Evolutionary conservation across 2,329 filamentous ascomycete species (phyloP), one percentile per base, ranked within the genome.

Genomic region (Knufia petricola): DNA sequence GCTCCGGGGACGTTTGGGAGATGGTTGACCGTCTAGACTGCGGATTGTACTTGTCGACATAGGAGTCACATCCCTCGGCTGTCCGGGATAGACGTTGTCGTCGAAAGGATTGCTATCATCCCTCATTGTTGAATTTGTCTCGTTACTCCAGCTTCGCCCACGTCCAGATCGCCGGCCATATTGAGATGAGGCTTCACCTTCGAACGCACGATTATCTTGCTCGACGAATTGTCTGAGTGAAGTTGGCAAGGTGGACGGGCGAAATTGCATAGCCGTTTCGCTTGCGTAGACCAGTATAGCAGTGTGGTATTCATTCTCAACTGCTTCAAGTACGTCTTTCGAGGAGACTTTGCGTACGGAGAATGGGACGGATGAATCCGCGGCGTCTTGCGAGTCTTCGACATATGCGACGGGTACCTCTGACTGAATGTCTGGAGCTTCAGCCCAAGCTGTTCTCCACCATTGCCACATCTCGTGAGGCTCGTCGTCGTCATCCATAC

Each of bases 231-330:
- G 58, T 64, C 70, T 50, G 21, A 57, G 32, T 2, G 45, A 32
- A 26, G 44, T 19, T 46, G 52, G 52, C 32, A 57, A 48, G 59
- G 61, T 55, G 6, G 59, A 60, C 17, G 58, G 59, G 38, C 58
- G 54, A 41, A 63, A 61, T 20, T 59, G 60, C 49, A 72, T 58
- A 17, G 71, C 69, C 48, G 64, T 64, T 19, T 75, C 70, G 55
- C 71, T 78, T 17, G 77, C 78, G 59, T 82, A 82, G 2, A 82
- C 72, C 8, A 82, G 68, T 1, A 82, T 61, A 2, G 72, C 75
- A 7, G 67, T 70, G 26, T 63, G 68, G 46, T 70, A 69, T 54
- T 81, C 77, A 30, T 71, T 67, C 20, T 67, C 68, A 46, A 74
- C 73, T 54, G 76, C 67, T 55, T 70, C 64, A 45, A 81, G 68